Evolutionary conservation across 495 filamentous ascomycete species (phyloP).

Genomic region (Hypoxylon trugodes): DNA sequence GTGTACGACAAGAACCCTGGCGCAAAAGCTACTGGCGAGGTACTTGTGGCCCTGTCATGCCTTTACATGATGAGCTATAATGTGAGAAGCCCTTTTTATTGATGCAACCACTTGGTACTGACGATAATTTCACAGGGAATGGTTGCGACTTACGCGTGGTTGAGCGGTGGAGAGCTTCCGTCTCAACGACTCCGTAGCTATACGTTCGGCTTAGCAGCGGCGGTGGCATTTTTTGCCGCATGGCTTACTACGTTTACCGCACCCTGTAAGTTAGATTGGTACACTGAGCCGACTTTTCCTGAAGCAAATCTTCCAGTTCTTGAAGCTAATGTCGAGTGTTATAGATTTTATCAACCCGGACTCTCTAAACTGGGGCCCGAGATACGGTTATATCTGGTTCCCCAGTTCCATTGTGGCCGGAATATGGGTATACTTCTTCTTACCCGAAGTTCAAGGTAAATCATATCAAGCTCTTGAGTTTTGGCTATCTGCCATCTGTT

Average conservation of each 20-base stretch:
- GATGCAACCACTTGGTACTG: slow-evolving; percentile 33
- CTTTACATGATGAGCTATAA: slow-evolving; percentile 60
- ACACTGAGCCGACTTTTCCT: neutral
- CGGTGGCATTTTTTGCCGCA: slow-evolving; percentile 53
- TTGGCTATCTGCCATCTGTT: neutral
- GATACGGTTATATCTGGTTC: slow-evolving; percentile 57
- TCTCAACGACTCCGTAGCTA: slow-evolving; percentile 53
- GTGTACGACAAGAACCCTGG: slow-evolving; percentile 56
- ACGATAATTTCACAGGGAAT: slow-evolving; percentile 39
- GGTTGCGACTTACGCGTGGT: slow-evolving; percentile 59
- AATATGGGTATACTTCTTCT: slow-evolving; percentile 55
- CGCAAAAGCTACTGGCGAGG: slow-evolving; percentile 49
- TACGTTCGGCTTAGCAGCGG: slow-evolving; percentile 56
- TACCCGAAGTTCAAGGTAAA: slow-evolving; percentile 56
- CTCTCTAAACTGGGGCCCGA: slow-evolving; percentile 58
- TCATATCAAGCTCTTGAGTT: neutral
- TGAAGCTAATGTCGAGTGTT: neutral
- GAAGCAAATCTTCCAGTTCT: neutral
- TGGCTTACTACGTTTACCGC: slow-evolving; percentile 61
- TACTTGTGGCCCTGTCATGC: slow-evolving; percentile 55
- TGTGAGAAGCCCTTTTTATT: slow-evolving; percentile 40
- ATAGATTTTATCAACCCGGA: slow-evolving; percentile 61
- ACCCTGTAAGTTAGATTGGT: slow-evolving; percentile 46
- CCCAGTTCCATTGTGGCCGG: slow-evolving; percentile 50
- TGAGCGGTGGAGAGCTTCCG: slow-evolving; percentile 59